Evolutionary conservation across 1,284 basidiomycete species (phyloP), one percentile per base, ranked within the genome.

Genomic region (Polyporus tsugae): DNA sequence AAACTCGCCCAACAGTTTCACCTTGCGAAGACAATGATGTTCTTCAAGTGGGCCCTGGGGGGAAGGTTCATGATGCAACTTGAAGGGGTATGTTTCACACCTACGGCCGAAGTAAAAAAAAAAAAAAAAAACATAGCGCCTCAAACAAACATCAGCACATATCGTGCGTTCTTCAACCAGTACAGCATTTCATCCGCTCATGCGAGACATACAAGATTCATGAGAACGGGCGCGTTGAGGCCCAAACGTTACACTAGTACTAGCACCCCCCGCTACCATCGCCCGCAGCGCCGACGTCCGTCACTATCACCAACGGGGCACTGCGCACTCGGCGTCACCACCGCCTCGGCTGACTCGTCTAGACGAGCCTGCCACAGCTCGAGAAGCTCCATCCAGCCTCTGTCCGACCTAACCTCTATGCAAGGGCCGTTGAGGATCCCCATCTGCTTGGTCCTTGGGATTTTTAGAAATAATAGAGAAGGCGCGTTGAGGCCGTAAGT

Each of bases 401-500:
- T 66, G 25, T 39, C 58, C 25, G 66, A 69, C 71, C 69, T 72
- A 72, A 73, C 74, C 72, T 76, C 72, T 73, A 58, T 59, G 41
- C 44, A 70, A 75, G 75, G 77, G 77, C 75, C 75, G 78, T 79
- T 79, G 77, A 79, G 73, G 75, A 77, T 79, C 77, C 77, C 76
- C 74, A 72, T 75, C 68, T 70, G 66, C 69, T 67, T 67, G 76
- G 75, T 69, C 68, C 71, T 69, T 72, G 58, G n/a, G 29, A 22
- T 70, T 72, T 68, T 64, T 64, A 38, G 19, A 60, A 39, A 41
- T 41, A 29, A 58, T 29, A 60, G 70, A 74, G 71, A 71, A 74
- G 78, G 78, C 77, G 73, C 76, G 78, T 79, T 79, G 78, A 92
- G 91, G 91, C 91, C 91, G 82, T 84, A 81, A 72, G 66, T 69